Percentiles rank a stretch among this genome's conserved stretches.
These are phyloP conservation scores for Tuber magnatum DNA, from an alignment of 495 filamentous ascomycete species.

Conservation along the genomic window DNA sequence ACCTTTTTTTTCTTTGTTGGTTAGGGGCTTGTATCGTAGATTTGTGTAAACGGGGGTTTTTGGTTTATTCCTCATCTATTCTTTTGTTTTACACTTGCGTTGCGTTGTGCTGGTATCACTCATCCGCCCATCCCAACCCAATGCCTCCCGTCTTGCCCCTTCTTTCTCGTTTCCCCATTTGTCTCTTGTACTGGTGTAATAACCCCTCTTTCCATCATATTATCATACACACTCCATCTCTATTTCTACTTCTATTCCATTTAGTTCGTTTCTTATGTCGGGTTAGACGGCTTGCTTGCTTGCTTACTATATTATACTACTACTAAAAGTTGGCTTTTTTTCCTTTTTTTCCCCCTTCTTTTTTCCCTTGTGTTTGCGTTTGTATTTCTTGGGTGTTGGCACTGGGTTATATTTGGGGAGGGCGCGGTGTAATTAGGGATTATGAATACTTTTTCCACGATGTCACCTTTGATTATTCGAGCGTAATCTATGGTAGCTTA, in stretches of 20 bases:
- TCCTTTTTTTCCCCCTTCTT: background rate
- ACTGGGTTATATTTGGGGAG: background rate
- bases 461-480: background rate
- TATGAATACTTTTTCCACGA: background rate
- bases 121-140: background rate
- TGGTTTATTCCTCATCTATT: background rate
- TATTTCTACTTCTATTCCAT: background rate
- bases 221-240: background rate
- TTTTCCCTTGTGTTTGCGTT: slow-evolving; percentile 6
- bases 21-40: background rate
- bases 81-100: background rate
- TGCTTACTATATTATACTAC: background rate
- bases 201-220: background rate
- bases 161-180: background rate
- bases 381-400: slow-evolving; percentile 5
- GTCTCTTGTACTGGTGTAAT: background rate
- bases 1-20: background rate
- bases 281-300: background rate
- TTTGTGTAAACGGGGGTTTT: background rate
- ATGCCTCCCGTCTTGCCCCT: background rate
- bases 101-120: background rate
- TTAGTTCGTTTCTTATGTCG: background rate
- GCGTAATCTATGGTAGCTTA: background rate
- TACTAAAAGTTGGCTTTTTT: background rate
- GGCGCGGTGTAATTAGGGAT: background rate